A percentile compares a stretch with the other conserved stretches of the same genome.
phyloP scores from a whole-genome alignment of 2,329 filamentous ascomycete genomes.

The Penicillium sp. region DNA sequence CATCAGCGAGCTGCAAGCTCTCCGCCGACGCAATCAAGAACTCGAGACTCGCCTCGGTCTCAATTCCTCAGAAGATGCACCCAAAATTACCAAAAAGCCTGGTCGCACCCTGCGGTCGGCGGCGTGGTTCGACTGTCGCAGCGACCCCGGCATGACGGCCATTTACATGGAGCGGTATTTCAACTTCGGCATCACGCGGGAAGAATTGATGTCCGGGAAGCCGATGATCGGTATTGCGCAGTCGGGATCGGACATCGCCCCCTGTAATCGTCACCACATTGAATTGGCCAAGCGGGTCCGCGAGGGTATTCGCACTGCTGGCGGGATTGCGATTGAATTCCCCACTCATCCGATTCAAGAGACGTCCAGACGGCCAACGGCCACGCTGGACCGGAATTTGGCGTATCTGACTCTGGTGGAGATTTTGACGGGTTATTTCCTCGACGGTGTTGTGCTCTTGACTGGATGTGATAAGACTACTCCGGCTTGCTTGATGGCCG shows the following conservation, averaged over 20 bases:
- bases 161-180: constrained; percentile 55
- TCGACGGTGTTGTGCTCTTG: constrained; percentile 55
- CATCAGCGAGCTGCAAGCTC: constrained; percentile 41
- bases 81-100: constrained; percentile 33
- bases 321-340: constrained; percentile 55
- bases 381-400: constrained; percentile 54
- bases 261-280: constrained; percentile 55
- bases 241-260: constrained; percentile 54
- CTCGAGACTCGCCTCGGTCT: constrained; percentile 28
- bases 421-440: constrained; percentile 51
- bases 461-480: constrained; percentile 59
- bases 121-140: constrained; percentile 49
- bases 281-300: constrained; percentile 54
- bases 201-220: constrained; percentile 53
- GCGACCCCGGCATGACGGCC: constrained; percentile 48
- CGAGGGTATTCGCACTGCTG: constrained; percentile 53
- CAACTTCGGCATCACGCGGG: constrained; percentile 53
- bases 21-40: constrained; percentile 42
- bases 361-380: constrained; percentile 50
- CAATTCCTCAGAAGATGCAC: constrained; percentile 20
- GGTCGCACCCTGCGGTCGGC: constrained; percentile 43
- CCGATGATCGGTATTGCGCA: constrained; percentile 57
- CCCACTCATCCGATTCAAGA: constrained; percentile 57
- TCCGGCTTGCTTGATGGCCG: constrained; percentile 55
- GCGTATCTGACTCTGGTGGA: constrained; percentile 53